Base-by-base conservation (phyloP, 2,329 filamentous ascomycete genomes). In the Hypoxylon sp. region DNA sequence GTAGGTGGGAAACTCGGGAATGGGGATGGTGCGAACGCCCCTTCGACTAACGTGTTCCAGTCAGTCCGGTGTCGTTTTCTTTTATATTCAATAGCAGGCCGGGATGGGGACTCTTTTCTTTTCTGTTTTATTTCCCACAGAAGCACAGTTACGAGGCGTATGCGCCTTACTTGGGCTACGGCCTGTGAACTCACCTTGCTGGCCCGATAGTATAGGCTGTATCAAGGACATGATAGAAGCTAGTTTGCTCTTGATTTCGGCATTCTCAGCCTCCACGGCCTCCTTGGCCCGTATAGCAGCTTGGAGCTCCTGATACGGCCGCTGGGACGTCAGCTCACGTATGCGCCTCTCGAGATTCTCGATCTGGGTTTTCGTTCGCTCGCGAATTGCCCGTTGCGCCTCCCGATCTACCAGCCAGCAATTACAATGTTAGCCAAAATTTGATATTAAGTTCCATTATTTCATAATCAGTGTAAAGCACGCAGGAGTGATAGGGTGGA, bases 221-320 rank as follows among this genome's bases (percentile, higher is more conserved):
- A 91, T 81, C 73, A 89, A 84, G 68, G 84, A 81, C 74, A 93
- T 78, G 39, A 93, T 85, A 30, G 84, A 83, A 59, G 87, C 84
- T 69, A 97, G 79, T 30, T 88, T 85, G 73, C 86, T 83, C 72
- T 88, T 89, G 67, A 96, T 89, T 67, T 94, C 91, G 64, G 87
- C 86, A 79, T 95, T 94, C 79, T 97, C 92, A 30, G 87, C 86
- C 79, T 93, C 87, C 55, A 93, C 87, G 13, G 85, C 85, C 73
- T 94, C 91, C 80, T 93, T 94, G 77, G 93, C 89, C 30, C 87
- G 84, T 57, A 94, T 77, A 8, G 88, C 91, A 26, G 87, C 82
- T 77, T 96, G 92, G 19, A 97, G 85, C 74, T 97, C 93, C 74
- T 92, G 89, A 71, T 93, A 94, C 0, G 92, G 92, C 76, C 94